Evolutionary conservation across 2,329 filamentous ascomycete genomes (phyloP), one percentile per base, ranked within the genome.

Genomic region (Cladosporium sp.): DNA sequence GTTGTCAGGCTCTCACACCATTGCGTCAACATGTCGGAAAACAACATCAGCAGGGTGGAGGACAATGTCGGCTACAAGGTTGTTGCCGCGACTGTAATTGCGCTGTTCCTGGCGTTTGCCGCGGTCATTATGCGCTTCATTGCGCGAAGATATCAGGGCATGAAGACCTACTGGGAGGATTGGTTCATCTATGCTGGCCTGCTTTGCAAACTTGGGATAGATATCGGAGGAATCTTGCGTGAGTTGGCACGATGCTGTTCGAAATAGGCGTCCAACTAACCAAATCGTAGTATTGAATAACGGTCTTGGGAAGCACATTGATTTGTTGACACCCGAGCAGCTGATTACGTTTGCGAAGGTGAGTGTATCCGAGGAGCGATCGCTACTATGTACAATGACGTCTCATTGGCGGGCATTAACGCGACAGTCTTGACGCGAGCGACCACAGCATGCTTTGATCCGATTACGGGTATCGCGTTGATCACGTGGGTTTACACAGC

Each of bases 171-270:
- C 47, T 53, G 51, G 34, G 60, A 61, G 19, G 60, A 61, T 22
- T 61, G 57, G 57, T 55, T 61, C 36, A 61, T 61, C 42, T 53
- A 60, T 42, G 42, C 57, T 9, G 58, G 54, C 13, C 54, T 56
- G 36, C 17, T 58, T 10, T 61, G 58, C 55, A 61, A 60, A 42
- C 42, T 60, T 19, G 58, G 58, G 9, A 56, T 61, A 12, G 60
- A 60, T 36, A 60, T 61, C 13, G 58, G 57, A 6, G 58, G 55
- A n/a, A 58, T 50, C 9, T 17, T 61, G 20, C 53, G 58, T 60
- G 28, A 60, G 58, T 36, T 15, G 20, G 25, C 13, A 24, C n/a
- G 8, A 10, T 4, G 3, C 17, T 22, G 13, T 19, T 19, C 3
- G 5, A 24, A 9, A 19, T 8, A 17, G 22, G 13, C 12, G 5